These are phyloP conservation scores for Chaetomium fimeti DNA, from an alignment of 495 filamentous ascomycete species.

Conservation along the genomic window DNA sequence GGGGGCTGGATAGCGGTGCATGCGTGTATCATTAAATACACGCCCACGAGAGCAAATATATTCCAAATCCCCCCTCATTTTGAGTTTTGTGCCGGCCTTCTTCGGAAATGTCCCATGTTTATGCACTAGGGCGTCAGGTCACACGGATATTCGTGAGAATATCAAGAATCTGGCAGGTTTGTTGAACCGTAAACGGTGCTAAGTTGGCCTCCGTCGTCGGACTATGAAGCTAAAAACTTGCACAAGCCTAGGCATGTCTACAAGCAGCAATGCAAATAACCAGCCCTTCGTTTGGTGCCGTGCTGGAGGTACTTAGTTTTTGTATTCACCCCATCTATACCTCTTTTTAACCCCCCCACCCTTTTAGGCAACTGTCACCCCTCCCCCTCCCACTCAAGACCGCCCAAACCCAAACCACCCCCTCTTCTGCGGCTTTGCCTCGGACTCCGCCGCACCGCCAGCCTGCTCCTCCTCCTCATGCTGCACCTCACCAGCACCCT, in stretches of 20 bases:
- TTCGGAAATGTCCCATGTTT: too few relatives aligned
- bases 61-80: constrained; percentile 36
- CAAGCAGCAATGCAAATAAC: too few relatives aligned
- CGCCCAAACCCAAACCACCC: constrained; percentile 92
- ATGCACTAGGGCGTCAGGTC: too few relatives aligned
- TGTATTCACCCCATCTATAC: neutral
- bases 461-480: neutral
- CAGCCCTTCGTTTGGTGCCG: neutral
- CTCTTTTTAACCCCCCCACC: neutral
- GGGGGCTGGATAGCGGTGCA: constrained; percentile 32
- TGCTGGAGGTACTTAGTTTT: neutral
- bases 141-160: too few relatives aligned
- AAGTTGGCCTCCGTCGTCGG: neutral
- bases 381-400: constrained; percentile 31
- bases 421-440: constrained; percentile 58
- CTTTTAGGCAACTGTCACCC: neutral
- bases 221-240: too few relatives aligned
- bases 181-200: neutral
- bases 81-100: neutral
- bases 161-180: neutral
- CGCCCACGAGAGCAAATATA: constrained; percentile 27
- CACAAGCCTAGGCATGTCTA: too few relatives aligned
- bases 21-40: constrained; percentile 27
- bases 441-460: constrained; percentile 32
- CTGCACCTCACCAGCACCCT: constrained; percentile 4